Evolutionary conservation across 352 stramenopile species (phyloP).

Genomic region (Pythium guiyangense): DNA sequence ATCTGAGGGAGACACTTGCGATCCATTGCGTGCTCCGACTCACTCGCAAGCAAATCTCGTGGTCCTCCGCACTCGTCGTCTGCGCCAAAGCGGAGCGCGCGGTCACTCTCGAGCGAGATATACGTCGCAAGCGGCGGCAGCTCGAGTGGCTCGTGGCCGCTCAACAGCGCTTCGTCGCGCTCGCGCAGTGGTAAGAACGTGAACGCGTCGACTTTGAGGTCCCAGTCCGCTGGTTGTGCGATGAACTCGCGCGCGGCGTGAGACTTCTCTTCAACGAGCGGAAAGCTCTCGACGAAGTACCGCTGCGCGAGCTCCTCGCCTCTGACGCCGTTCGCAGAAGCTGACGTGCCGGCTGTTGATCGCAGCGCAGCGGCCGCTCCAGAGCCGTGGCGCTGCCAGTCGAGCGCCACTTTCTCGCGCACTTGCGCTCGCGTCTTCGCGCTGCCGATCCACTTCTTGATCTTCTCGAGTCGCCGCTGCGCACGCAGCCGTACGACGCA

Average conservation of each 20-base stretch:
- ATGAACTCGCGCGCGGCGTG: slow-evolving; percentile 30
- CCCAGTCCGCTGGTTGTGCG: slow-evolving; percentile 34
- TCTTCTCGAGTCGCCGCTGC: slow-evolving; percentile 44
- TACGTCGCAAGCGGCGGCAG: slow-evolving; percentile 59
- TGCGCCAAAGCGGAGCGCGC: slow-evolving; percentile 36
- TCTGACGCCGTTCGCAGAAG: too few species aligned
- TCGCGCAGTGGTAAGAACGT: slow-evolving; percentile 58
- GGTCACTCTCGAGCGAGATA: slow-evolving; percentile 38
- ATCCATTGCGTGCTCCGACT: too few species aligned
- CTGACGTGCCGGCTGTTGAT: not conserved
- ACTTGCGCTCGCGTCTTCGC: slow-evolving; percentile 47
- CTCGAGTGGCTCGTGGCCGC: slow-evolving; percentile 50
- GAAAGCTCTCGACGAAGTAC: slow-evolving; percentile 49
- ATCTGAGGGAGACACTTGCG: not conserved
- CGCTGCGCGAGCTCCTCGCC: not conserved
- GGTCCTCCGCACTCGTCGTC: slow-evolving; percentile 34
- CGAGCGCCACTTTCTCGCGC: slow-evolving; percentile 48
- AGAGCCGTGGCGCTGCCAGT: slow-evolving; percentile 31
- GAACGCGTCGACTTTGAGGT: slow-evolving; percentile 48
- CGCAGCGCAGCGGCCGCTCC: not conserved
- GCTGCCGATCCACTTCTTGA: slow-evolving; percentile 49
- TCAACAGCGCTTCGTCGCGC: slow-evolving; percentile 60
- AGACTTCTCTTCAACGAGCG: slow-evolving; percentile 55
- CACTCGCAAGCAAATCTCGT: not conserved
- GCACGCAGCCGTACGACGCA: slow-evolving; percentile 66